Percentiles rank a stretch among this genome's conserved stretches.
Conservation (phyloP, 192 early-diverging fungal species). For the Backusella psychrophila region DNA sequence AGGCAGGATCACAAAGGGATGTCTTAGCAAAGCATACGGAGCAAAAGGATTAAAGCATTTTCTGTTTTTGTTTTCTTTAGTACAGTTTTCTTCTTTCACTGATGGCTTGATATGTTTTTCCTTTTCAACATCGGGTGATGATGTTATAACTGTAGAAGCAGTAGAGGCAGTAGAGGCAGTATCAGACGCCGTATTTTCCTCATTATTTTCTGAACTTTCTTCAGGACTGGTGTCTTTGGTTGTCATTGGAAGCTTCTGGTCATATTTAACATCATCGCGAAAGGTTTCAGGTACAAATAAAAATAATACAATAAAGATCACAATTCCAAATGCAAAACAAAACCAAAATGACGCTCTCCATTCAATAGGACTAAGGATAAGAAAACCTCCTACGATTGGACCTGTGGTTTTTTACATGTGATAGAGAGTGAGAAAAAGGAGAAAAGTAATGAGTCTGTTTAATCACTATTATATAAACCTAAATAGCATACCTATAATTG, state of each 20-base stretch:
- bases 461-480: not conserved
- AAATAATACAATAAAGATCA: conserved; percentile 38
- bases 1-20: conserved; percentile 38
- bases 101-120: not conserved
- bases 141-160: not conserved
- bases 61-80: not conserved
- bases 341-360: conserved; percentile 48
- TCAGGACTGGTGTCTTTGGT: not conserved
- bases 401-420: not conserved
- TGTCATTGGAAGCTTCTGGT: not conserved
- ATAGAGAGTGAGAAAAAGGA: not conserved
- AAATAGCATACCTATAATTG: too few species aligned
- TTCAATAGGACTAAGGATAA: conserved; percentile 28
- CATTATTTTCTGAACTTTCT: not conserved
- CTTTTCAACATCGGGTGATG: not conserved
- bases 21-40: conserved; percentile 20
- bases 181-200: not conserved
- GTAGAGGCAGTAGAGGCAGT: not conserved
- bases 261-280: conserved; percentile 26
- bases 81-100: not conserved
- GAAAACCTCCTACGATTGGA: conserved; percentile 43
- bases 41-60: conserved; percentile 15
- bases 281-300: conserved; percentile 48
- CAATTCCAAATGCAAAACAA: conserved; percentile 32
- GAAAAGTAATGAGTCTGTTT: not conserved